Conservation (phyloP, 2,329 filamentous ascomycete species). For the Stagonosporopsis tanaceti region DNA sequence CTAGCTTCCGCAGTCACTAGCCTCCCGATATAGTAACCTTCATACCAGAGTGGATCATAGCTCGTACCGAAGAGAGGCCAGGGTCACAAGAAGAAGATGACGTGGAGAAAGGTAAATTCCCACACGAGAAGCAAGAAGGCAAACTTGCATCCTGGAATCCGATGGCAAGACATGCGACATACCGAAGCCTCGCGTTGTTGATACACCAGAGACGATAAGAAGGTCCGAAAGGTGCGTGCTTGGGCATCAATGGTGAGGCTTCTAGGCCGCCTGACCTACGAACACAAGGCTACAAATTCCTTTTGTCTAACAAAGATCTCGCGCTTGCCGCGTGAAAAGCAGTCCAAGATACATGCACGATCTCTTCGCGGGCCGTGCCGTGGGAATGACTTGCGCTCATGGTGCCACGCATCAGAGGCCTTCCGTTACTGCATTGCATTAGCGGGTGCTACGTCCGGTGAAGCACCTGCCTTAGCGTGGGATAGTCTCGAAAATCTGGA, state of each 20-base stretch:
- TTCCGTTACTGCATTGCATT: not conserved
- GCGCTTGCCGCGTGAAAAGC: not conserved
- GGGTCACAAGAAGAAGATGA: not conserved
- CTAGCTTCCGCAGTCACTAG: too few relatives aligned
- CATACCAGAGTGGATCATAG: too few relatives aligned
- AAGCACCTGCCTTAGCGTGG: not conserved
- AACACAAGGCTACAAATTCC: not conserved
- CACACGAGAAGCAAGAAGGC: not conserved
- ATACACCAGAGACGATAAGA: not conserved
- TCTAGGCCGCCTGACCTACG: not conserved
- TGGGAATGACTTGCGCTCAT: not conserved
- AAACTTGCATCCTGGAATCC: not conserved
- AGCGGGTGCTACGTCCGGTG: not conserved
- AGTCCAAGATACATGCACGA: not conserved
- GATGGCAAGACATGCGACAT: not conserved
- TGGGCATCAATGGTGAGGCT: not conserved
- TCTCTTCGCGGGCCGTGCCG: not conserved
- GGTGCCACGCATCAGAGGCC: not conserved
- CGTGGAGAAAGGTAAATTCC: not conserved
- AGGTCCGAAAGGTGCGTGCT: not conserved
- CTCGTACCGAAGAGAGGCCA: not conserved
- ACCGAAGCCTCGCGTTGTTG: not conserved
- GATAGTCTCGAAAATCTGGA: not conserved
- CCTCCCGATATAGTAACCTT: too few relatives aligned
- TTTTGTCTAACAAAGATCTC: not conserved